Evolutionary conservation across 139 green algal species (phyloP), one percentile per base, ranked within the genome.

Genomic region (Pseudopediastrum boryanum): DNA sequence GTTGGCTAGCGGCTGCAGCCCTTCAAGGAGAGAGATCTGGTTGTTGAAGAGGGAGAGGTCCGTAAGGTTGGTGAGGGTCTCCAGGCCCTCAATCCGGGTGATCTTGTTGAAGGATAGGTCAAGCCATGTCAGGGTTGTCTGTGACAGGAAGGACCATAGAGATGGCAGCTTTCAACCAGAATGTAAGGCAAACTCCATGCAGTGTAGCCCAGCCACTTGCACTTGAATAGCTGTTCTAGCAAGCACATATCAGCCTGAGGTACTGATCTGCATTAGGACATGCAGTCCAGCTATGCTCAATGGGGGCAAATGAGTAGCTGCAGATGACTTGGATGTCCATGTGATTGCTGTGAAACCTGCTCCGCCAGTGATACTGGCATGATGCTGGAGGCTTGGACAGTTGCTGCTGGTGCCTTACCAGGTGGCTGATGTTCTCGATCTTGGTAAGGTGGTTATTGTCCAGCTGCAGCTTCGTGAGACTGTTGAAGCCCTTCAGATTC

Each of bases 81-180:
- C 85, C 39, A 97, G 84, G 8, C 91, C 92, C 68, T 93, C 87
- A 36, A 97, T 94, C 29, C 85, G 85, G 46, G 44, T 81, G 44
- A 97, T 96, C 21, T 88, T 86, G 77, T 97, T 97, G 89, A 97
- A 97, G 41, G 89, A 95, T 25, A 97, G 84, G 83, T 96, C 91
- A 42, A 96, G 87, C 87, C 89, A 94, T 5, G 85, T 91, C n/a
- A 95, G 73, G 68, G 85, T 88, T 21, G 76, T 86, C 88, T 92
- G 83, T 29, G n/a, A n/a, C n/a, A n/a, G n/a, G n/a, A n/a, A n/a
- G n/a, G n/a, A n/a, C n/a, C n/a, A n/a, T n/a, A n/a, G n/a, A n/a
- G n/a, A n/a, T n/a, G n/a, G n/a, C n/a, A n/a, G n/a, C n/a, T n/a
- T n/a, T n/a, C n/a, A n/a, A n/a, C n/a, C n/a, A n/a, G n/a, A n/a